Evolutionary conservation across 495 filamentous ascomycete species (phyloP).

Genomic region (Schizothecium vesticola): DNA sequence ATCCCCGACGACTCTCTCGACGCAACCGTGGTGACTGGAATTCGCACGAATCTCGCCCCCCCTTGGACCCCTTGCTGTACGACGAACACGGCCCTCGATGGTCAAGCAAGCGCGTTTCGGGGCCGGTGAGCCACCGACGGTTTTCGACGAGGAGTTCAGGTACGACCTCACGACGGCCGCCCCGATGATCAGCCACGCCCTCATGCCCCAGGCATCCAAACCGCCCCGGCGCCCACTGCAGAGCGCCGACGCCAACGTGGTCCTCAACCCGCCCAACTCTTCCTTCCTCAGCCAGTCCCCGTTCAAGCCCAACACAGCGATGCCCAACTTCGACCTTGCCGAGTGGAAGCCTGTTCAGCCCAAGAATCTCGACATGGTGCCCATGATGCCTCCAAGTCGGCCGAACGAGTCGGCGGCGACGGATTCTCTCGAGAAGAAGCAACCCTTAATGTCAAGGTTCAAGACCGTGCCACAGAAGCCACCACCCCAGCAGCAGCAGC

Average conservation of each 20-base stretch:
- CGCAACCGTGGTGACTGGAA: not conserved
- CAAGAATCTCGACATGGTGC: constrained; percentile 52
- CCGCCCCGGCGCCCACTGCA: constrained; percentile 44
- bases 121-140: constrained; percentile 48
- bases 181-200: constrained; percentile 43
- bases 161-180: constrained; percentile 37
- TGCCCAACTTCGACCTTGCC: constrained; percentile 35
- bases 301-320: constrained; percentile 40
- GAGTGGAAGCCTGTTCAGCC: constrained; percentile 41
- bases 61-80: not conserved
- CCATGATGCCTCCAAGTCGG: constrained; percentile 65
- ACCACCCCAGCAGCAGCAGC: constrained; percentile 36
- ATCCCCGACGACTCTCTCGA: not conserved
- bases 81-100: constrained; percentile 29
- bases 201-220: constrained; percentile 46
- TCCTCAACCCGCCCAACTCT: constrained; percentile 51
- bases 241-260: constrained; percentile 46
- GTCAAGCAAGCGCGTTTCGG: constrained; percentile 55
- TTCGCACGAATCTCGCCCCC: not conserved
- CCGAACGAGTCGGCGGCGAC: constrained; percentile 54
- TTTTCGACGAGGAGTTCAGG: constrained; percentile 57
- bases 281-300: constrained; percentile 55
- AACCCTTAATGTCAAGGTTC: constrained; percentile 53
- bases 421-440: constrained; percentile 81
- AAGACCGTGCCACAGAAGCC: constrained; percentile 59